Conservation (phyloP, 345 rosid genomes). For the Lepidium africanum region DNA sequence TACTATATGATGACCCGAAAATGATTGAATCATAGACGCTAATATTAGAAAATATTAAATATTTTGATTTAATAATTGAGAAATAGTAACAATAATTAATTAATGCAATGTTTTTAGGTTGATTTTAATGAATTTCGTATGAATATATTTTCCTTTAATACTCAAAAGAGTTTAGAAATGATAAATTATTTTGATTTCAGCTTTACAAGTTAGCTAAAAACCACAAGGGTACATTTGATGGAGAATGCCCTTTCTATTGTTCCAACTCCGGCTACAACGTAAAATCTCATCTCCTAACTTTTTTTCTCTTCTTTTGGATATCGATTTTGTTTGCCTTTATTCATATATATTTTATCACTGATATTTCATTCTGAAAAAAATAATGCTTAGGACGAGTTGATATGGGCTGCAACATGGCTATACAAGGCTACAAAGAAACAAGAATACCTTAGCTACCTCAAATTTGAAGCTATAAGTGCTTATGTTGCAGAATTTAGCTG, state of each 20-base stretch:
- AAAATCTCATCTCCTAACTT: conserved; percentile 1
- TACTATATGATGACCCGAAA: background rate
- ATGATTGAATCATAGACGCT: too few relatives aligned
- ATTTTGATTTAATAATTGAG: too few relatives aligned
- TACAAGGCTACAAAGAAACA: conserved; percentile 49
- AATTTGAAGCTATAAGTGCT: conserved; percentile 50
- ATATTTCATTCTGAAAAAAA: background rate
- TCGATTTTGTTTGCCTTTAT: background rate
- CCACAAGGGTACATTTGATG: conserved; percentile 72
- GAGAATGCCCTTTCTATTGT: conserved; percentile 98
- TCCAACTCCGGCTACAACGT: conserved; percentile 87
- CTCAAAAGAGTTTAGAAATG: background rate
- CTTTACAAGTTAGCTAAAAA: conserved; percentile 58
- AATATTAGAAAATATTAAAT: too few relatives aligned
- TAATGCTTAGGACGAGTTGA: conserved; percentile 65
- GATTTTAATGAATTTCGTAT: too few relatives aligned
- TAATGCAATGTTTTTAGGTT: too few relatives aligned
- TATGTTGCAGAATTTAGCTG: conserved; percentile 79
- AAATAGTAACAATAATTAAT: too few relatives aligned
- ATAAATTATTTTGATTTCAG: conserved; percentile 29
- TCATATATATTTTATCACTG: background rate
- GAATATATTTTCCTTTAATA: background rate
- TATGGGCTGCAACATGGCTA: conserved; percentile 94
- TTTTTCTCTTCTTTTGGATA: background rate
- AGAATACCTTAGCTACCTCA: conserved; percentile 36